phyloP scores from a whole-genome alignment of 176 grass and related monocot genomes.

The Luzula sylvatica region DNA sequence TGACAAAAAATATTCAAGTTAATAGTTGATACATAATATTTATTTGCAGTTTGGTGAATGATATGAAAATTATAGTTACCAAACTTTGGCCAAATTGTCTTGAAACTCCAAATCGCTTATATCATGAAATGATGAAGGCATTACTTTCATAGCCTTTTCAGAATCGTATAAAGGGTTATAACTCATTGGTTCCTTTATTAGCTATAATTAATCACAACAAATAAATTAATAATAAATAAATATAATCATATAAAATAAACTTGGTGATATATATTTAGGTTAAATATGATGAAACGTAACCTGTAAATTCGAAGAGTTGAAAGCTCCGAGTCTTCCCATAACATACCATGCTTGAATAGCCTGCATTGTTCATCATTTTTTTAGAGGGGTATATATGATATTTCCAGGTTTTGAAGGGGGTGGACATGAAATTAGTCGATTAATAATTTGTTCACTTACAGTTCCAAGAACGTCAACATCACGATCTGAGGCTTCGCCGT shows the following conservation, averaged over 20 bases:
- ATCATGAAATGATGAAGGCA: constrained; percentile 95
- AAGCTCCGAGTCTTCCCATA: constrained; percentile 84
- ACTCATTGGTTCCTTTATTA: constrained; percentile 34
- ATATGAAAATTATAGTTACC: constrained; percentile 26
- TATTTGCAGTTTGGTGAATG: constrained; percentile 2
- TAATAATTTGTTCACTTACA: constrained; percentile 42
- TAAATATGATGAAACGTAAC: constrained; percentile 29
- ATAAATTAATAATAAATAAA: background rate
- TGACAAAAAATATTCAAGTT: constrained; percentile 21
- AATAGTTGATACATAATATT: background rate
- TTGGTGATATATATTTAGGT: too few relatives aligned
- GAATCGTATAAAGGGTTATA: constrained; percentile 78
- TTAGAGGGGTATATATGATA: too few relatives aligned
- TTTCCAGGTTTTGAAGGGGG: too few relatives aligned
- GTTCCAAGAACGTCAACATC: constrained; percentile 77
- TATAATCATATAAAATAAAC: too few relatives aligned
- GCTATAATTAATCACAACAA: too few relatives aligned
- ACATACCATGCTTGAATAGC: constrained; percentile 94
- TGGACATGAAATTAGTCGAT: too few relatives aligned
- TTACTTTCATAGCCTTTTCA: constrained; percentile 49
- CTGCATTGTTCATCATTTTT: constrained; percentile 19
- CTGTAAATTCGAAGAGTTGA: constrained; percentile 94
- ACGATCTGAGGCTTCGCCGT: constrained; percentile 72
- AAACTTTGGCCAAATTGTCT: constrained; percentile 77
- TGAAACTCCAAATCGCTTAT: constrained; percentile 80